phyloP scores from a whole-genome alignment of 2,329 filamentous ascomycete genomes.

The Grosmannia serpens region DNA sequence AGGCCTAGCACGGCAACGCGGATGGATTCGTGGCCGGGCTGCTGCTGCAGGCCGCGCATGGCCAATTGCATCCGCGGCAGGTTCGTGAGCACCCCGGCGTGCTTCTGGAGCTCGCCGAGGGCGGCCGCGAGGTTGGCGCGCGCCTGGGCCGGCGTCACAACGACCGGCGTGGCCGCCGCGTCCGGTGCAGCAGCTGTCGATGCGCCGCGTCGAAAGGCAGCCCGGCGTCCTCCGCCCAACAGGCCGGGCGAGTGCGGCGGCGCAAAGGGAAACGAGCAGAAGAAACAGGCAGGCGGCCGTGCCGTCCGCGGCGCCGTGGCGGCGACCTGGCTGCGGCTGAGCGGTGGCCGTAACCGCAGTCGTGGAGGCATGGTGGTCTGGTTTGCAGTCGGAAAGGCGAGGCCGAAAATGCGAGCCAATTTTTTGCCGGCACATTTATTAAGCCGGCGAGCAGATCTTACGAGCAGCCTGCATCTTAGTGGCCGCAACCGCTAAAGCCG shows the following conservation, averaged over 20 bases:
- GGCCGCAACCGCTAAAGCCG: not conserved
- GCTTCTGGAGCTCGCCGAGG: conserved; percentile 48
- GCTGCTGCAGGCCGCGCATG: conserved; percentile 49
- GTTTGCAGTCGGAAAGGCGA: not conserved
- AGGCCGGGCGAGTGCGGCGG: not conserved
- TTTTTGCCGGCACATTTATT: not conserved
- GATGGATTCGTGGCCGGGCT: conserved; percentile 43
- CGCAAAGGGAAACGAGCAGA: conserved; percentile 18
- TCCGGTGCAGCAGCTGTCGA: conserved; percentile 13
- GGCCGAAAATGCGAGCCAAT: not conserved
- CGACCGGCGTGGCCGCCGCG: conserved; percentile 16
- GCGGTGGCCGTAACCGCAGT: conserved; percentile 13
- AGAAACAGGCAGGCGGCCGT: conserved; percentile 16
- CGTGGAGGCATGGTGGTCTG: conserved; percentile 18
- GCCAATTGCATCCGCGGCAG: conserved; percentile 63
- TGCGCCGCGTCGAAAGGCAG: conserved; percentile 14
- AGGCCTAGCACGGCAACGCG: conserved; percentile 47
- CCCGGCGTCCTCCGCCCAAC: not conserved
- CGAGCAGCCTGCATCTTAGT: not conserved
- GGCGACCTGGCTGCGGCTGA: not conserved
- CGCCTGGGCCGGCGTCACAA: not conserved
- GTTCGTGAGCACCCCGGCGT: conserved; percentile 51
- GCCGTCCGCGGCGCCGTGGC: not conserved
- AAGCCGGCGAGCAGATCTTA: not conserved
- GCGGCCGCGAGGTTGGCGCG: conserved; percentile 42